Evolutionary conservation across 169 alveolate species (phyloP), one percentile per base, ranked within the genome.

Genomic region (Plasmodium cynomolgi): DNA sequence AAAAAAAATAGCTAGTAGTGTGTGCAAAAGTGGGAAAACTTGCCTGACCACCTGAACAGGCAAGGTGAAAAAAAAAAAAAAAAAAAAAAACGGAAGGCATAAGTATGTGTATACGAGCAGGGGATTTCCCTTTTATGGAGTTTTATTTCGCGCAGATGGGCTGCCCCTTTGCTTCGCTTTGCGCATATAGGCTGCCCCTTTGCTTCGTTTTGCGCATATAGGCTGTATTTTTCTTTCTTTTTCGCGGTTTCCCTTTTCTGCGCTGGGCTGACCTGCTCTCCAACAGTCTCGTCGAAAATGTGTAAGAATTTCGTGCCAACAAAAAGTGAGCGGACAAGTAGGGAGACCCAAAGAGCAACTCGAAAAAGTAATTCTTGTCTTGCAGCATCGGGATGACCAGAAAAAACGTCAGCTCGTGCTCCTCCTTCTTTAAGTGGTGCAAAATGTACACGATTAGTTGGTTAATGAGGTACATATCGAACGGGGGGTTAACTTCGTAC

Each of bases 401-500:
- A 75, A 79, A 92, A 92, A 84, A 84, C 31, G 94, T 90, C 73
- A 90, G 50, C n/a, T 79, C 77, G 13, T 90, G 23, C 68, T 37
- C 74, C 50, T 90, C 94, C 47, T 44, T 90, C 54, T 80, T 90
- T 62, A 90, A 90, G 33, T 90, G 80, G 79, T 33, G 34, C 68
- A 92, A 81, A 92, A 92, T 92, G 50, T 84, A 44, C 72, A 84
- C 56, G 33, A 92, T 84, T 47, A 84, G 47, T 62, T 92, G 83
- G 47, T 92, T 84, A 71, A 92, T 83, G 39, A 92, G 72, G 88
- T 37, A 92, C 31, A 92, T 77, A 56, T 92, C 95, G 37, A 92
- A 92, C 15, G 95, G 95, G 71, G 95, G 95, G 58, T 92, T 92
- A 1, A 92, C 85, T 84, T 84, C 93, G 81, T 84, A 84, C 9